Base-by-base conservation (phyloP, 179 eudicot species). In the Beta macrorhiza region DNA sequence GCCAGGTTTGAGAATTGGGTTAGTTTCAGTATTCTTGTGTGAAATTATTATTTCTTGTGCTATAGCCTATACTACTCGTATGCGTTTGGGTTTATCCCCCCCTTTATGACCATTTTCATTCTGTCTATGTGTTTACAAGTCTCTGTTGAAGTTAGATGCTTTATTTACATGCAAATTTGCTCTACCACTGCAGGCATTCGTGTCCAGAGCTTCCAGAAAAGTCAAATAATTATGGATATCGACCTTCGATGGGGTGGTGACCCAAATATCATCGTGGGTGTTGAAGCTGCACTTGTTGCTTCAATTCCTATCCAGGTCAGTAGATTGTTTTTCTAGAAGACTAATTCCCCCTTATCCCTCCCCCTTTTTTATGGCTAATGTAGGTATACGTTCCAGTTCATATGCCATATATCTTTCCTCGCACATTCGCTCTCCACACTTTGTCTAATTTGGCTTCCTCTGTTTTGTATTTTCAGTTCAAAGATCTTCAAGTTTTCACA, bases 241-340 rank as follows among this genome's bases (percentile, higher is more conserved):
- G 98, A 95, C 87, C 85, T 95, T 73, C 89, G 93, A 62, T 95
- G 99, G 99, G 99, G 99, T 77, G 99, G 99, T 78, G 92, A 95
- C 81, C 97, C 98, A 47, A 92, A 87, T 85, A 95, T 95, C 69
- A 75, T 95, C 49, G 82, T 95, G 79, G 95, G 88, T 77, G 91
- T 93, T 76, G 89, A 92, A 87, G 97, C 98, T 84, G 98, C 93
- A 71, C 87, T 80, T 71, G 89, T 95, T 88, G 99, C 99, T 76
- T 92, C 93, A 49, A 84, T 95, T 75, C 99, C 99, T 68, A 92
- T 95, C 83, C 99, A 95, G 97, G 99, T 95, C 75, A 76, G 86
- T 74, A 65, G 63, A 80, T 77, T 58, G 70, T 74, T 25, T 61
- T 53, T 45, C 51, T 32, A 17, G 51, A 61, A 14, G 37, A 42